Evolutionary conservation across 352 stramenopile genomes (phyloP).

Genomic region (Pythium rhizo-oryzae): DNA sequence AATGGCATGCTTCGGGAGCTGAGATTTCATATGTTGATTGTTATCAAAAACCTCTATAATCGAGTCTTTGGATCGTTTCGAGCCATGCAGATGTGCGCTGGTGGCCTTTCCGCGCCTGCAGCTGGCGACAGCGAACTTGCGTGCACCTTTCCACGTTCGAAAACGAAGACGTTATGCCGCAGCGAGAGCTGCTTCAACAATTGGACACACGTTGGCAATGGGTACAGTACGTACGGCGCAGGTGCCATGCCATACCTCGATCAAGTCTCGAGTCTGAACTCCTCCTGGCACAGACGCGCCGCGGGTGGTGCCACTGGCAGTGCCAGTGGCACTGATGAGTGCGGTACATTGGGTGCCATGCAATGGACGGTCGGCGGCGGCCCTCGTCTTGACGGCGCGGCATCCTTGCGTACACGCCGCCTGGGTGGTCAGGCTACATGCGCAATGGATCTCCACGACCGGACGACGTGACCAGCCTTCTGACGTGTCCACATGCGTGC

Average conservation of each 20-base stretch:
- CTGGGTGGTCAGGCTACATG: background rate
- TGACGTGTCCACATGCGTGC: constrained; percentile 5
- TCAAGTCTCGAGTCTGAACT: background rate
- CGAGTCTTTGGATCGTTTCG: constrained; percentile 1
- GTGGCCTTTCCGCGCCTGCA: constrained; percentile 15
- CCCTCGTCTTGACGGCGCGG: background rate
- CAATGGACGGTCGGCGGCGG: background rate
- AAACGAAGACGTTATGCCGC: constrained; percentile 15
- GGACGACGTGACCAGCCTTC: background rate
- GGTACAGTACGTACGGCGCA: constrained; percentile 2
- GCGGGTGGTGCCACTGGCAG: background rate
- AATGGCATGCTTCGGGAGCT: background rate
- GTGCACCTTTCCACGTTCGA: constrained; percentile 22
- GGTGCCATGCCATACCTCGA: background rate
- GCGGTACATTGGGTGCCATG: background rate
- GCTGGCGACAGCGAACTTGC: constrained; percentile 28
- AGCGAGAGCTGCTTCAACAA: constrained; percentile 20
- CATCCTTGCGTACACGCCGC: background rate
- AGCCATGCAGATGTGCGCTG: background rate
- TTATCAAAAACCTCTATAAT: constrained; percentile 3
- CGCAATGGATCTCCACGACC: background rate
- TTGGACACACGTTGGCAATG: constrained; percentile 6
- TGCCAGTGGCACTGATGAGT: background rate
- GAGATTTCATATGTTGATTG: background rate
- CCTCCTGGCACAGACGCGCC: background rate